These are phyloP conservation scores for Nannochloris sp. DNA, from an alignment of 139 green algal species.

Conservation along the genomic window DNA sequence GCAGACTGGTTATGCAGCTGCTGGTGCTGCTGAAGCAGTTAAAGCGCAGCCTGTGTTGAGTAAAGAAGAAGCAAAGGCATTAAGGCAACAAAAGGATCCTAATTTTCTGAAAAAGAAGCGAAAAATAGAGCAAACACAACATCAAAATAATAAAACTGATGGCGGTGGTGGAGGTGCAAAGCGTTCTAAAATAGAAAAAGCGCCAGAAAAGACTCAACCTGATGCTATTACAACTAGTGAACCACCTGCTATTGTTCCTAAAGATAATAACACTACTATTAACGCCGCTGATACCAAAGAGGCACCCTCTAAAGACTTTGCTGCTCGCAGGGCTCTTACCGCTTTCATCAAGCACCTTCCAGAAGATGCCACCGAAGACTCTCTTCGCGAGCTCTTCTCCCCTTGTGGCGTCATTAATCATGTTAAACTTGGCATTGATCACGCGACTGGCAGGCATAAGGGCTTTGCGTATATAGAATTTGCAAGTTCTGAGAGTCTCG, in stretches of 20 bases:
- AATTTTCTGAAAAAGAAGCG: constrained; percentile 39
- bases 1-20: constrained; percentile 16
- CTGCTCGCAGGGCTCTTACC: constrained; percentile 9
- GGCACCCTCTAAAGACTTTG: neutral
- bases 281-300: neutral
- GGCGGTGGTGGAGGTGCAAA: neutral
- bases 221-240: neutral
- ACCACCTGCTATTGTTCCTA: neutral
- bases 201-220: neutral
- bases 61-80: constrained; percentile 46
- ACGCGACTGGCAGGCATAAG: constrained; percentile 24
- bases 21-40: constrained; percentile 38
- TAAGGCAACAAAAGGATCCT: constrained; percentile 59
- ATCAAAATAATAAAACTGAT: neutral
- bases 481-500: constrained; percentile 33
- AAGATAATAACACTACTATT: neutral
- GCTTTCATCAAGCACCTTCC: constrained; percentile 46
- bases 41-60: constrained; percentile 44
- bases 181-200: constrained; percentile 8
- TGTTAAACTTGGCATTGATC: constrained; percentile 43
- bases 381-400: constrained; percentile 47
- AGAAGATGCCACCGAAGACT: constrained; percentile 8
- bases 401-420: constrained; percentile 31
- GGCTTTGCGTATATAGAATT: constrained; percentile 84
- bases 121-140: neutral